These are phyloP conservation scores for Persicaria maculosa DNA, from an alignment of 148 eudicot species.

Conservation along the genomic window DNA sequence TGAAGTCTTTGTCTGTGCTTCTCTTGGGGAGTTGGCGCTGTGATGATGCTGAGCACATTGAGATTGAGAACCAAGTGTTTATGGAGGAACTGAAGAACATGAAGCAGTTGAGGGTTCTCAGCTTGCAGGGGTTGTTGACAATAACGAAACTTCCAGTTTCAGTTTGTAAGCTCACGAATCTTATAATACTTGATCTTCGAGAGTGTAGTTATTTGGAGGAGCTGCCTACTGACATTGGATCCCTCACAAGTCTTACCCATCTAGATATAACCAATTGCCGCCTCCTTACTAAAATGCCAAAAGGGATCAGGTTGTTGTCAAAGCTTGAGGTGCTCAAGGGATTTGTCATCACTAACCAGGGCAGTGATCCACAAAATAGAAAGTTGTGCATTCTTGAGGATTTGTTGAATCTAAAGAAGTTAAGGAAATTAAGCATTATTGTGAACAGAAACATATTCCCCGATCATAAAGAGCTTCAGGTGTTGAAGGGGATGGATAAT, in stretches of 20 bases:
- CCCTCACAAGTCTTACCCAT: no score
- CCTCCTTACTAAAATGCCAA: constrained; percentile 36
- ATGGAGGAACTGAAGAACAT: constrained; percentile 20
- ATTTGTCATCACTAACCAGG: constrained; percentile 26
- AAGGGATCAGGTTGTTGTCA: constrained; percentile 19
- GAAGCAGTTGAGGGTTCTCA: constrained; percentile 24
- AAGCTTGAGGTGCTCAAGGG: constrained; percentile 42
- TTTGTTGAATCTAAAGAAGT: constrained; percentile 16
- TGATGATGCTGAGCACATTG: constrained; percentile 25
- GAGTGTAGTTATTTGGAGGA: constrained; percentile 42
- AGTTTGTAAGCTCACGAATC: constrained; percentile 22
- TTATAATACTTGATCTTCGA: constrained; percentile 32
- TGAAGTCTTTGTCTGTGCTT: constrained; percentile 30
- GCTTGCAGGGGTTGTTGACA: constrained; percentile 43
- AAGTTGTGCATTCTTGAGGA: constrained; percentile 28
- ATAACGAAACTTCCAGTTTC: constrained; percentile 25
- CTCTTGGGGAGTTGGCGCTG: constrained; percentile 43
- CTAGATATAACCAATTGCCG: constrained; percentile 33
- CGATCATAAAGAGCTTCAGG: background rate
- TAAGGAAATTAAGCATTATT: constrained; percentile 33
- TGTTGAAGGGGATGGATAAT: background rate
- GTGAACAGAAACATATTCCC: constrained; percentile 21
- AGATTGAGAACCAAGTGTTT: constrained; percentile 21
- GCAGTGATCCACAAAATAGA: background rate
- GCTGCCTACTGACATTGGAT: no score